A percentile compares a stretch with the other conserved stretches of the same genome.
These are phyloP conservation scores for Chenopodium album DNA, from an alignment of 148 eudicot species.

Conservation along the genomic window DNA sequence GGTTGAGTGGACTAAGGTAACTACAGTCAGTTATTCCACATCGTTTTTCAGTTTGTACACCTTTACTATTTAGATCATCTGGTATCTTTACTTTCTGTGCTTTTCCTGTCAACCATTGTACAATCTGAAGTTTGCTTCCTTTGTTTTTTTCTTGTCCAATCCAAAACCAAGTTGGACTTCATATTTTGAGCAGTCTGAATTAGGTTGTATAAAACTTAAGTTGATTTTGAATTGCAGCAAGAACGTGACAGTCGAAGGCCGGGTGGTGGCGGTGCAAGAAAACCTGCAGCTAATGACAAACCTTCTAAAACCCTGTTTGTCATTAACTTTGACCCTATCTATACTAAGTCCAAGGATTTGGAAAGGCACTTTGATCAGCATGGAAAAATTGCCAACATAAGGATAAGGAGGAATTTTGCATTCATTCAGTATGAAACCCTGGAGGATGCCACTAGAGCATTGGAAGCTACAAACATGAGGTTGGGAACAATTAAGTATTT, in stretches of 20 bases:
- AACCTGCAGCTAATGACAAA: slow-evolving; percentile 52
- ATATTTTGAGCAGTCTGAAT: neutral
- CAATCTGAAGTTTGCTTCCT: too few species aligned
- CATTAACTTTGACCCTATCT: slow-evolving; percentile 68
- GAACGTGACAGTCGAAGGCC: slow-evolving; percentile 72
- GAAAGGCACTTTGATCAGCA: slow-evolving; percentile 78
- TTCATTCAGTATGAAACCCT: slow-evolving; percentile 75
- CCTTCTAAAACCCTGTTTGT: slow-evolving; percentile 88
- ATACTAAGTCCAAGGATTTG: slow-evolving; percentile 68
- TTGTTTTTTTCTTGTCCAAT: neutral
- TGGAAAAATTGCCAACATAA: slow-evolving; percentile 66
- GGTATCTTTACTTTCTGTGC: neutral
- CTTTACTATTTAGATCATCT: slow-evolving; percentile 2
- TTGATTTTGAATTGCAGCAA: slow-evolving; percentile 49
- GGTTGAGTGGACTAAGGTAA: slow-evolving; percentile 93
- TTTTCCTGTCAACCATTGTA: neutral
- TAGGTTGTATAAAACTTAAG: neutral
- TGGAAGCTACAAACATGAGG: slow-evolving; percentile 81
- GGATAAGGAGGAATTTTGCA: slow-evolving; percentile 80
- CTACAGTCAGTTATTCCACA: neutral
- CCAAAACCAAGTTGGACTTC: neutral
- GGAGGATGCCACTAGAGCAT: slow-evolving; percentile 83
- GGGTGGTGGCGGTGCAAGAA: slow-evolving; percentile 52
- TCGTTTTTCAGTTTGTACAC: neutral
- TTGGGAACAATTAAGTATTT: slow-evolving; percentile 13